These are phyloP conservation scores for Pochonia chlamydosporia DNA, from an alignment of 2,329 filamentous ascomycete genomes.

Conservation along the genomic window DNA sequence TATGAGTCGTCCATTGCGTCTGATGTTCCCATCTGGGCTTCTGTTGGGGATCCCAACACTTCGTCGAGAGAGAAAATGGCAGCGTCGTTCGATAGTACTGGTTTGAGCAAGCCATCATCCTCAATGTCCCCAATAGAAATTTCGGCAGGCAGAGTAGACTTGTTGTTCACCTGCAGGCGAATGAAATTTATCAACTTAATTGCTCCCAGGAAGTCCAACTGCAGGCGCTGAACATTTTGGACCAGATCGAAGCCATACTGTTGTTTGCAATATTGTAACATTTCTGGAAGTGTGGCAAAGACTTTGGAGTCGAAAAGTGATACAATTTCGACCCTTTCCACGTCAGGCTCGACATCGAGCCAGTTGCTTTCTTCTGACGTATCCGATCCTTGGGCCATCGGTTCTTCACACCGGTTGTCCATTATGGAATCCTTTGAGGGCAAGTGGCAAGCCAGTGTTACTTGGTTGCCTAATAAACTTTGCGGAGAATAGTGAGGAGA, in stretches of 20 bases:
- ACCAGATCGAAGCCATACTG: slow-evolving; percentile 63
- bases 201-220: slow-evolving; percentile 65
- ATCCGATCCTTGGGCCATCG: slow-evolving; percentile 20
- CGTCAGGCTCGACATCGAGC: slow-evolving; percentile 55
- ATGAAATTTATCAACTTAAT: slow-evolving; percentile 73
- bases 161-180: slow-evolving; percentile 40
- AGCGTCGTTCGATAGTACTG: slow-evolving; percentile 82
- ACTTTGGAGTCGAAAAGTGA: slow-evolving; percentile 63
- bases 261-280: slow-evolving; percentile 64
- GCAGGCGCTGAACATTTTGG: slow-evolving; percentile 48
- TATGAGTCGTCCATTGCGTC: slow-evolving; percentile 14
- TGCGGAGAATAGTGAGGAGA: no score
- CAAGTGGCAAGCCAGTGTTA: no score
- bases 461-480: no score
- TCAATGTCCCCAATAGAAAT: slow-evolving; percentile 59
- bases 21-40: slow-evolving; percentile 29
- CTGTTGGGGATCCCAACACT: slow-evolving; percentile 37
- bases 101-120: slow-evolving; percentile 77
- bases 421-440: background rate
- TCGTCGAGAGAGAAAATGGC: slow-evolving; percentile 85
- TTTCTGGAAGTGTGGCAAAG: slow-evolving; percentile 57
- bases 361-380: slow-evolving; percentile 41
- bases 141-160: slow-evolving; percentile 44
- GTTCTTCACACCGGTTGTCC: slow-evolving; percentile 1
- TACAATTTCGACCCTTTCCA: slow-evolving; percentile 55